A percentile compares a stretch with the other conserved stretches of the same genome.
phyloP scores from a whole-genome alignment of 169 alveolate species.

The Eimeria acervulina region DNA sequence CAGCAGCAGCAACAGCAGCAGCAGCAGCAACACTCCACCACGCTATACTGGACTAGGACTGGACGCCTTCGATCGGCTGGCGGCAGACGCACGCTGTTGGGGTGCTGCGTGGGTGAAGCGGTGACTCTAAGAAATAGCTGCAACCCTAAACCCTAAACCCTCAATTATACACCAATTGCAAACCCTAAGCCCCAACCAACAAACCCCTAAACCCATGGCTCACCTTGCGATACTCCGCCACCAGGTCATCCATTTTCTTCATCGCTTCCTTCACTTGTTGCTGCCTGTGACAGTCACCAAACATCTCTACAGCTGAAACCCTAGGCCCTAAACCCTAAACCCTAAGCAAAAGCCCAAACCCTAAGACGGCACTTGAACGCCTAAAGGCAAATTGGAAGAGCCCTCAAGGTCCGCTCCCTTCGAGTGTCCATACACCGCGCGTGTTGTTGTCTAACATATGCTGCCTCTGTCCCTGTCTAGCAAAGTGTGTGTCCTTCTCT shows the following conservation, averaged over 20 bases:
- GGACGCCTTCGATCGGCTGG: neutral
- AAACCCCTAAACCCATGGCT: neutral
- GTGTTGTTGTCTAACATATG: neutral
- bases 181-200: neutral
- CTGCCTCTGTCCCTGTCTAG: neutral
- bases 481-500: neutral
- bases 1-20: neutral
- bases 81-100: neutral
- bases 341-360: neutral
- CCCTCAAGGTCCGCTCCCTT: neutral
- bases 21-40: neutral
- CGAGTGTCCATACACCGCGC: neutral
- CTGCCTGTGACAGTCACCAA: constrained; percentile 49
- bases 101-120: neutral
- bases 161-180: neutral
- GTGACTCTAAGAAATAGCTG: neutral
- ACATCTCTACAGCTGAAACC: neutral
- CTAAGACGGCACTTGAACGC: neutral
- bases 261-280: constrained; percentile 83
- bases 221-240: constrained; percentile 84
- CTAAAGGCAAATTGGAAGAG: neutral
- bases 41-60: neutral
- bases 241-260: constrained; percentile 85
- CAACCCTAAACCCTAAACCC: constrained; percentile 24
- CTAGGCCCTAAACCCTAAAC: neutral